Base-by-base conservation (phyloP, 1,284 basidiomycete genomes). In the Heterobasidion annosum region DNA sequence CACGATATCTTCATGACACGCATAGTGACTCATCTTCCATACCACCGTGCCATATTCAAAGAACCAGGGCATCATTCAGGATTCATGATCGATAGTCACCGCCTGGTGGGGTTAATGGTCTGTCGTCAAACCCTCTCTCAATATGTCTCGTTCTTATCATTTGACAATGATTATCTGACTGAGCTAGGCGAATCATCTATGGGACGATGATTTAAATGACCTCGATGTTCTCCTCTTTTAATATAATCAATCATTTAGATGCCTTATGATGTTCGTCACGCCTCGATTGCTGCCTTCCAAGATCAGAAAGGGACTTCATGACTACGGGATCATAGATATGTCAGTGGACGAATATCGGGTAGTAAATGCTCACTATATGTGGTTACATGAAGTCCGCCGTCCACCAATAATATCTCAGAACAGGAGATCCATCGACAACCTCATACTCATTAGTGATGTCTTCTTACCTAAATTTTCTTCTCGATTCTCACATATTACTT, bases 61-160 rank as follows among this genome's bases (percentile, higher is more conserved):
- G 50, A 47, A n/a, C 48, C 49, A 10, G 16, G n/a, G 10, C 51
- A 57, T 18, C 48, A 58, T 10, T 49, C 58, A 0, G 57, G 57
- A 15, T 58, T 54, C 37, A 58, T 58, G 57, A 54, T 58, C 10
- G 57, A 58, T 18, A 50, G 55, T 18, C 53, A 58, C 48, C 50
- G 56, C 32, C 19, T 58, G 37, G 52, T 58, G 47, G 57, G 56
- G 10, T 50, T 58, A 7, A 58, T 51, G 53, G 57, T 57, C 10
- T 40, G 37, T n/a, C 15, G 10, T 40, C 12, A 5, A n/a, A 40
- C 15, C 37, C 15, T 40, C 37, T 25, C 25, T 3, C 25, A 25
- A 25, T 25, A 25, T 10, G 2, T 1, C 15, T 40, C 37, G 15
- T 12, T 40, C 12, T 12, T 40, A 40, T n/a, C 15, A n/a, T 40